A percentile compares a stretch with the other conserved stretches of the same genome.
These are phyloP conservation scores for Apiotrichum porosum DNA, from an alignment of 1,284 basidiomycete genomes.

Conservation along the genomic window DNA sequence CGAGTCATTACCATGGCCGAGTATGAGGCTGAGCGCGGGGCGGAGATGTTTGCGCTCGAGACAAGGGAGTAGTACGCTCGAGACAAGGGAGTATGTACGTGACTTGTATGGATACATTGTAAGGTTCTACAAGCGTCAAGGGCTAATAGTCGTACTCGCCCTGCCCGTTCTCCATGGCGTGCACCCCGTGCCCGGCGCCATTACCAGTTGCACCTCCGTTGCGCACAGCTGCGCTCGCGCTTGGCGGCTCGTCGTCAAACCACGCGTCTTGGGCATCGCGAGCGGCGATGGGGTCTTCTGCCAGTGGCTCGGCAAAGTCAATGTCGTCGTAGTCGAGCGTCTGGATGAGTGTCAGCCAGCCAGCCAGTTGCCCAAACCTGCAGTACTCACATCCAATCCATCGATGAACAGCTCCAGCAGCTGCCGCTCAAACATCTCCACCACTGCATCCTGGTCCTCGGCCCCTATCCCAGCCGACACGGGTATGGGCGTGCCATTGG, in stretches of 20 bases:
- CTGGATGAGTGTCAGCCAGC: constrained; percentile 16
- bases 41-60: no score
- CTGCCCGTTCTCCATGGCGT: constrained; percentile 31
- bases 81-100: no score
- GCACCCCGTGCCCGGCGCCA: background rate
- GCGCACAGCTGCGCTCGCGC: no score
- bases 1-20: no score
- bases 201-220: constrained; percentile 12
- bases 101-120: no score
- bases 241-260: constrained; percentile 46
- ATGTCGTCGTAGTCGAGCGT: constrained; percentile 41
- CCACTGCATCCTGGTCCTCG: constrained; percentile 34
- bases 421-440: constrained; percentile 34
- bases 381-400: constrained; percentile 44
- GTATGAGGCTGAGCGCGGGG: no score
- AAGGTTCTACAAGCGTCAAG: no score
- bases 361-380: background rate
- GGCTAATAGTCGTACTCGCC: constrained; percentile 48
- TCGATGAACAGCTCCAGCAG: constrained; percentile 46
- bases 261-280: constrained; percentile 42
- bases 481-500: background rate
- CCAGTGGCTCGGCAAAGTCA: constrained; percentile 38
- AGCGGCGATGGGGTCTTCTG: constrained; percentile 31
- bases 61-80: no score
- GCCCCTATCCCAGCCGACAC: constrained; percentile 8